Conservation (phyloP, 2,329 filamentous ascomycete species). For the Seiridium cupressi region DNA sequence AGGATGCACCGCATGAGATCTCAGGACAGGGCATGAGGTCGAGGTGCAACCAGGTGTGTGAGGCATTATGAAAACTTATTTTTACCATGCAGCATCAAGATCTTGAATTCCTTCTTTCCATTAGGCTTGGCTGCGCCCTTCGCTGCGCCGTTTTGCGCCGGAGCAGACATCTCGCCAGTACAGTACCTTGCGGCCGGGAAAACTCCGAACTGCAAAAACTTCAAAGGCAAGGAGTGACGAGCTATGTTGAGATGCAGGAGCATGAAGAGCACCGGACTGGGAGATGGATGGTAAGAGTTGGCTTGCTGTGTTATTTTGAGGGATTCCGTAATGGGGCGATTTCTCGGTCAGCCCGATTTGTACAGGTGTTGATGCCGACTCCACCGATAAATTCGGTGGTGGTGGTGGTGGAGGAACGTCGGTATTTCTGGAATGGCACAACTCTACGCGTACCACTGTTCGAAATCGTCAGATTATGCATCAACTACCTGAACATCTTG, state of each 20-base stretch:
- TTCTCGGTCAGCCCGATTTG: constrained; percentile 1
- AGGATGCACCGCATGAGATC: too few relatives aligned
- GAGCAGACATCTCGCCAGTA: not conserved
- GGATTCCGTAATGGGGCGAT: not conserved
- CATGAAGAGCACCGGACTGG: not conserved
- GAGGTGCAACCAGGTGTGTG: too few relatives aligned
- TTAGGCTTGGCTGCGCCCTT: constrained; percentile 26
- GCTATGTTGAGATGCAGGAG: not conserved
- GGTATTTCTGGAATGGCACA: not conserved
- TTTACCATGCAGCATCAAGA: constrained; percentile 74
- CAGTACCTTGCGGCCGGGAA: not conserved
- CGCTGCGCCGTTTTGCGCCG: constrained; percentile 4
- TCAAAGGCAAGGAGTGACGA: not conserved
- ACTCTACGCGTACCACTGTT: not conserved
- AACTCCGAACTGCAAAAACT: not conserved
- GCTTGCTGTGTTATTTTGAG: not conserved
- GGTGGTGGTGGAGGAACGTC: too few relatives aligned
- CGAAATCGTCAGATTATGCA: not conserved
- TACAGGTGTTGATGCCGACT: constrained; percentile 1
- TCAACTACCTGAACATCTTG: not conserved
- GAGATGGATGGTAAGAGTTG: not conserved
- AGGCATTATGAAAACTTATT: constrained; percentile 11
- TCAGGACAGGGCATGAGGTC: too few relatives aligned
- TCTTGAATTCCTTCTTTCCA: constrained; percentile 55
- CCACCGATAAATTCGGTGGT: not conserved